Conservation (phyloP, 352 stramenopile genomes). For the Phytopythium aichiense region DNA sequence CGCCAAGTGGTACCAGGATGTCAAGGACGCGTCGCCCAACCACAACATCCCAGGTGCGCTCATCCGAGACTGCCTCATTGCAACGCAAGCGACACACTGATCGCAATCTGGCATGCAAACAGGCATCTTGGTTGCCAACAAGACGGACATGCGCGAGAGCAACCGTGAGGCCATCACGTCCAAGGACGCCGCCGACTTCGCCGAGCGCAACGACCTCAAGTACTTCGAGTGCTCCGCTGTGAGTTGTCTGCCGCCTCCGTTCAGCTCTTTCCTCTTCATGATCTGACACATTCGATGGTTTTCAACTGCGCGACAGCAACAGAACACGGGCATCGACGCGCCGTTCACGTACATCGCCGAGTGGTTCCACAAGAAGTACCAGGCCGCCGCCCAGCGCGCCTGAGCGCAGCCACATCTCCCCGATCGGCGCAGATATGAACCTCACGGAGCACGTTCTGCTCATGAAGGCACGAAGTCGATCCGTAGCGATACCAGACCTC, state of each 20-base stretch:
- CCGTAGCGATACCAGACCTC: too few relatives aligned
- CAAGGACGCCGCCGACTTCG: slow-evolving; percentile 71
- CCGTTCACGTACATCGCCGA: slow-evolving; percentile 78
- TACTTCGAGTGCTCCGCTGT: slow-evolving; percentile 83
- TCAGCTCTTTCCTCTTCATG: too few relatives aligned
- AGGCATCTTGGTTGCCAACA: slow-evolving; percentile 77
- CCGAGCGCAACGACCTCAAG: slow-evolving; percentile 72
- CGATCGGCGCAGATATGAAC: background rate
- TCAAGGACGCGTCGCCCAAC: slow-evolving; percentile 63
- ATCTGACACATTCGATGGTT: background rate
- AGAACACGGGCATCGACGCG: slow-evolving; percentile 68
- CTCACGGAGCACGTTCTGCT: too few relatives aligned
- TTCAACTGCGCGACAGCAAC: slow-evolving; percentile 28
- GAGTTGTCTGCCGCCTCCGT: background rate
- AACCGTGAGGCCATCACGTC: slow-evolving; percentile 67
- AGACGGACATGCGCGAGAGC: slow-evolving; percentile 71
- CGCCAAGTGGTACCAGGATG: slow-evolving; percentile 81
- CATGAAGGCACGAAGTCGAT: background rate
- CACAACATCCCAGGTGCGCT: slow-evolving; percentile 62
- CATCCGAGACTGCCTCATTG: background rate
- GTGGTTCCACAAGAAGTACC: slow-evolving; percentile 86
- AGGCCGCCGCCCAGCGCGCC: slow-evolving; percentile 50
- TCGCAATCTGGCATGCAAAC: background rate
- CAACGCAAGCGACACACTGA: background rate
- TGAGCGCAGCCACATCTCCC: background rate